Conservation (phyloP, 345 rosid species). For the Eutrema japonicum region DNA sequence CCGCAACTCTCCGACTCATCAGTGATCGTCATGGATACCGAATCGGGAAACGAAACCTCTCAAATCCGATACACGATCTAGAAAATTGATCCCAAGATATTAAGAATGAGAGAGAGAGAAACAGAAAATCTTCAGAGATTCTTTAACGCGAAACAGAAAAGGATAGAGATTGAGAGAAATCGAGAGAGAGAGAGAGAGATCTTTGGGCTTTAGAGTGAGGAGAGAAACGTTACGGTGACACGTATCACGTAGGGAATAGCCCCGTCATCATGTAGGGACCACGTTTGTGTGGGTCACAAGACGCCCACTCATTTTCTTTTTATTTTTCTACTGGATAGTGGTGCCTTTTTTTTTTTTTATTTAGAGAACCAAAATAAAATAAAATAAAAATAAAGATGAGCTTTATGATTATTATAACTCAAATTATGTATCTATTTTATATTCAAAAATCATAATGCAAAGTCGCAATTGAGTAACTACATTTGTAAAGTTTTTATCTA, state of each 20-base stretch:
- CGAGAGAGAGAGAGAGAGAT: background rate
- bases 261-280: constrained; percentile 42
- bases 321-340: constrained; percentile 3
- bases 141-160: constrained; percentile 14
- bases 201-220: constrained; percentile 11
- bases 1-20: constrained; percentile 93
- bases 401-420: constrained; percentile 13
- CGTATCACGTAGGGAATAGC: constrained; percentile 39
- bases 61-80: background rate
- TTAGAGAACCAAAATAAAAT: background rate
- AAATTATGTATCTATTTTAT: background rate
- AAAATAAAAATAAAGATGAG: background rate
- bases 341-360: background rate
- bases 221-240: constrained; percentile 37
- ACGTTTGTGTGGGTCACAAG: constrained; percentile 28
- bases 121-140: constrained; percentile 13
- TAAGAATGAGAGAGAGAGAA: constrained; percentile 9
- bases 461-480: constrained; percentile 3
- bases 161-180: constrained; percentile 3
- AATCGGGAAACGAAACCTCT: background rate
- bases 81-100: constrained; percentile 12
- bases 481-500: background rate
- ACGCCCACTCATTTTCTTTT: constrained; percentile 10
- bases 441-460: background rate
- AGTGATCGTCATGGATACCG: constrained; percentile 64